Evolutionary conservation across 139 green algal species (phyloP), one percentile per base, ranked within the genome.

Genomic region (Picochlorum sp.): DNA sequence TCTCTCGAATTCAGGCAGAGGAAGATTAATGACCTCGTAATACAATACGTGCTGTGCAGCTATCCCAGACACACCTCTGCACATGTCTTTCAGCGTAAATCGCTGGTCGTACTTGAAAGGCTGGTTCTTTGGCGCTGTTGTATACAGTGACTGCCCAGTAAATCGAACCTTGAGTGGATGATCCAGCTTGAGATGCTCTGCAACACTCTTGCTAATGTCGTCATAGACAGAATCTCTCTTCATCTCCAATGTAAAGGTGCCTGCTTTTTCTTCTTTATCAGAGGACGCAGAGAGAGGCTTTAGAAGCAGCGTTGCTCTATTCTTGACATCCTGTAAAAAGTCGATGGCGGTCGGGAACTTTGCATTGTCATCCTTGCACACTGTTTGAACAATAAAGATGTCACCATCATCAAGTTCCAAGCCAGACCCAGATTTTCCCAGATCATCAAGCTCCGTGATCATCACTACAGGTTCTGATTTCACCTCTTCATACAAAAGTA

Each of bases 1-100:
- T 54, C 63, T 52, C 67, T 93, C 85, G 23, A 96, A 79, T 70
- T 96, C 76, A 6, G 79, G 83, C 70, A 98, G 76, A 1, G 90
- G 93, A 63, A 97, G 77, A 73, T 98, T 92, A 49, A 98, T 78
- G 49, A 94, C 68, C 73, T 98, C 92, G 50, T 95, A 98, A 73
- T 93, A 98, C 31, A 98, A 66, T 2, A 78, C 84, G 62, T 90
- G 80, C 18, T 26, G 15, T 34, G 34, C 14, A 44, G 11, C 16
- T 30, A 44, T 52, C 0, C 41, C 10, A 28, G 10, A n/a, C 8
- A 10, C 16, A 10, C 6, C 28, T 51, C 28, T 63, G 18, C 92
- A 78, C 82, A 94, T 91, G 49, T 85, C 76, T 20, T 75, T 69
- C 51, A 94, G 70, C 15, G 24, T 61, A 18, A 83, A 75, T 13